Percentiles rank a stretch among this genome's conserved stretches.
These are phyloP conservation scores for Daedaleopsis sinensis DNA, from an alignment of 768 basidiomycete species.

Conservation along the genomic window DNA sequence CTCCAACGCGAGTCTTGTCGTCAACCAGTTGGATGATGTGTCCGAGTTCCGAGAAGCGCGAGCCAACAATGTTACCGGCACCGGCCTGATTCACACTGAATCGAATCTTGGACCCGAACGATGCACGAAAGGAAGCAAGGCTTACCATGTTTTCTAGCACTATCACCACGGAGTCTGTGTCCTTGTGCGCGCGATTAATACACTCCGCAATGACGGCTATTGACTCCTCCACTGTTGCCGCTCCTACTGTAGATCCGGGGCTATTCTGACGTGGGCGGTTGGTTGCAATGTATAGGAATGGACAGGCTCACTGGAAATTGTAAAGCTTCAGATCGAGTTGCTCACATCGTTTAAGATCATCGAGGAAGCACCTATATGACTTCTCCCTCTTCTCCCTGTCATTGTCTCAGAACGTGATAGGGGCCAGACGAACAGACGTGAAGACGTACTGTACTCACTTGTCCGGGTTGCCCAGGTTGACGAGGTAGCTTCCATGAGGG, in stretches of 20 bases:
- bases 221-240: constrained; percentile 59
- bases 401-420: not conserved
- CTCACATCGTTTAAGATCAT: constrained; percentile 81
- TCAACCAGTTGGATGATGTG: constrained; percentile 70
- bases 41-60: constrained; percentile 66
- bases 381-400: constrained; percentile 70
- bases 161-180: constrained; percentile 56
- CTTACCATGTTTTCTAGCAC: constrained; percentile 86
- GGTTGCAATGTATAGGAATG: constrained; percentile 11
- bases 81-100: constrained; percentile 58
- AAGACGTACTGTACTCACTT: constrained; percentile 37
- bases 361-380: constrained; percentile 79
- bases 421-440: not conserved
- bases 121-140: not conserved
- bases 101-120: not conserved
- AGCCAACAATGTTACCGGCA: constrained; percentile 77
- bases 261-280: constrained; percentile 35
- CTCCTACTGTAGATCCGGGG: constrained; percentile 84
- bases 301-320: constrained; percentile 76
- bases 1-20: constrained; percentile 75
- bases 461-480: constrained; percentile 85
- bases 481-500: constrained; percentile 85
- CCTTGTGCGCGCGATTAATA: constrained; percentile 73
- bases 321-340: constrained; percentile 72
- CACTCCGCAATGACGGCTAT: constrained; percentile 68